phyloP scores from a whole-genome alignment of 208 protist genomes.

The Jaenimonas drosophilae region DNA sequence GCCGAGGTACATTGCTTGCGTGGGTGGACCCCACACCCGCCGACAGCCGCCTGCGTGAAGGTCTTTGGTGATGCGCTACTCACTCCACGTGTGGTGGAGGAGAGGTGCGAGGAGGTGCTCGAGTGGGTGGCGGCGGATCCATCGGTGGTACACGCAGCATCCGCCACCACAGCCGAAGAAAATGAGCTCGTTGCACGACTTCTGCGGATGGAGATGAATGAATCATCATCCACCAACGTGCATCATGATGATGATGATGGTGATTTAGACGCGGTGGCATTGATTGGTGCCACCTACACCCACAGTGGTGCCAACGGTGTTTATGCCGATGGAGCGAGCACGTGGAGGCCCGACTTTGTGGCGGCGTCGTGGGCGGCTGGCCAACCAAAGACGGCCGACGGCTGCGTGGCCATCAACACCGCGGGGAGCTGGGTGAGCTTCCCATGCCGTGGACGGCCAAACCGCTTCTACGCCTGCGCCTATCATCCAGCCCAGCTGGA shows the following conservation, averaged over 20 bases:
- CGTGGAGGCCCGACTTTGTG: conserved; percentile 18
- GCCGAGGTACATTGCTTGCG: conserved; percentile 7
- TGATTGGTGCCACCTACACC: conserved; percentile 43
- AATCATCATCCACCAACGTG: too few relatives aligned
- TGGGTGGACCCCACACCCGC: conserved; percentile 13
- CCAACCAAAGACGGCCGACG: conserved; percentile 25
- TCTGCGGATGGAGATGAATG: too few relatives aligned
- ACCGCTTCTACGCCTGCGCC: conserved; percentile 7
- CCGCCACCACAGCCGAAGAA: too few relatives aligned
- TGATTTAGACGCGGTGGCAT: conserved; percentile 5
- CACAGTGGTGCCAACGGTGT: conserved; percentile 24
- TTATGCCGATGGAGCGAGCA: conserved; percentile 30
- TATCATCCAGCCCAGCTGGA: conserved; percentile 12
- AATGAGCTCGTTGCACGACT: too few relatives aligned
- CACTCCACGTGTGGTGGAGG: too few relatives aligned
- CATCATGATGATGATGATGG: background rate
- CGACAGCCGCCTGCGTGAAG: conserved; percentile 22
- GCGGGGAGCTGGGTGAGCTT: conserved; percentile 33
- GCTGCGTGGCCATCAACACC: conserved; percentile 32
- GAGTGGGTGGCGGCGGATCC: too few relatives aligned
- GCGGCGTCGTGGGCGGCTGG: conserved; percentile 25
- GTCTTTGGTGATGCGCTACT: conserved; percentile 3
- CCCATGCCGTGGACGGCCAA: conserved; percentile 20
- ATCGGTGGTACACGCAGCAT: too few relatives aligned
- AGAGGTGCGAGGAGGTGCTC: too few relatives aligned